Evolutionary conservation across 208 protist species (phyloP), one percentile per base, ranked within the genome.

Genomic region (Trypanosoma congolense): DNA sequence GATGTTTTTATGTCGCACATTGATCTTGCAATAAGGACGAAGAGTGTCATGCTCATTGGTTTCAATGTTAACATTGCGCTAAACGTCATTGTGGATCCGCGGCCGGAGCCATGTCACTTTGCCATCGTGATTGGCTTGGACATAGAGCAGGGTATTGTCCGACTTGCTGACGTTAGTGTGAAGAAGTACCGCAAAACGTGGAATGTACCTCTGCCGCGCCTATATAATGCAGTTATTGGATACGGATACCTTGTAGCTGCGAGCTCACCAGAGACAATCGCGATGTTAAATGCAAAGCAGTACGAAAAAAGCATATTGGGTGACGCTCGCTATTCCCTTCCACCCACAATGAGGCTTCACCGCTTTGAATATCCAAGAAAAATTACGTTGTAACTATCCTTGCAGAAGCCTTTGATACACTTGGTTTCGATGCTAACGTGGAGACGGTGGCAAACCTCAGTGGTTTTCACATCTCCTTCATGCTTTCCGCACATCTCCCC

Each of bases 161-260:
- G 83, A 9, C 59, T 96, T 19, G 89, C 83, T 1, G 89, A 96
- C 56, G 89, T 96, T 16, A 92, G 90, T 56, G 81, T 92, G 38
- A 90, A 90, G 61, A 80, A 85, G 21, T 96, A 90, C 67, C 75
- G 86, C 43, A 93, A 93, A 73, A 89, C 80, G 44, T 96, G 89
- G 86, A 77, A 93, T 69, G 59, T 91, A 10, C 83, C 81, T 9
- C 43, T 93, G 29, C 48, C 51, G 1, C 67, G 83, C 0, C 72
- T 96, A 9, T 90, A 93, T 70, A 83, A 80, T 48, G 83, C 89
- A 5, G 70, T 86, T 36, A 96, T 96, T 77, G 83, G 83, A 35
- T 93, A 87, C 58, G 89, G 89, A 58, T 96, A 92, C 75, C 89
- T 95, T 31, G 57, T 92, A 12, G 76, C 77, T 5, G 67, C 81